Evolutionary conservation across 2,329 filamentous ascomycete species (phyloP), one percentile per base, ranked within the genome.

Genomic region (Curvularia sp.): DNA sequence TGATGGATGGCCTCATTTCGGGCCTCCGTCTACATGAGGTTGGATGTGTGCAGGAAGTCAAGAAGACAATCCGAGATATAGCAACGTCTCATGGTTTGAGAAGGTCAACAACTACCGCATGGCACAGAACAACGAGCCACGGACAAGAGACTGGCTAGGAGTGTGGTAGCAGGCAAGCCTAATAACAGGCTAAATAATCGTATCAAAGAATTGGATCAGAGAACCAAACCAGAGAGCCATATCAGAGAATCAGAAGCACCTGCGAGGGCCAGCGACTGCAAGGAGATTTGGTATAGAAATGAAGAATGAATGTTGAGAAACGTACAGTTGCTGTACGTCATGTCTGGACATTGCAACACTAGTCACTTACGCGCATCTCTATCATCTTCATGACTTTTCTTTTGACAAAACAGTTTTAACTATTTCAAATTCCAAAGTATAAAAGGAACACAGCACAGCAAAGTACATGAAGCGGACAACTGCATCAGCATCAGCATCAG

Each of bases 1-100:
- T 28, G 67, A 68, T n/a, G 30, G 15, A 10, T 58, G 46, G 56
- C 56, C 56, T 9, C 39, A 26, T 1, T 47, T 47, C 30, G 43
- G 55, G 6, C 43, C 31, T 22, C 55, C 55, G 31, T 46, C 50
- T 13, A 30, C 33, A n/a, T 50, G 35, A 50, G 24, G 5, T 13
- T 12, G 10, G 42, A 44, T n/a, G n/a, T 5, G 42, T 44, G 15
- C 6, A 44, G 13, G 22, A 24, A n/a, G 15, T n/a, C 22, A 12
- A 13, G n/a, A n/a, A 38, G 33, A 5, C 33, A 38, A 38, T 10
- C 15, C 15, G 15, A 15, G 22, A 44, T 43, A 22, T 5, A 15
- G 18, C 42, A 28, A 28, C 4, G 13, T 44, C 42, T 44, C 10
- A 26, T n/a, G 24, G 6, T 9, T n/a, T 15, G 18, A 12, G 7